These are phyloP conservation scores for Ensete ventricosum DNA, from an alignment of 176 grass and related monocot species.

Conservation along the genomic window DNA sequence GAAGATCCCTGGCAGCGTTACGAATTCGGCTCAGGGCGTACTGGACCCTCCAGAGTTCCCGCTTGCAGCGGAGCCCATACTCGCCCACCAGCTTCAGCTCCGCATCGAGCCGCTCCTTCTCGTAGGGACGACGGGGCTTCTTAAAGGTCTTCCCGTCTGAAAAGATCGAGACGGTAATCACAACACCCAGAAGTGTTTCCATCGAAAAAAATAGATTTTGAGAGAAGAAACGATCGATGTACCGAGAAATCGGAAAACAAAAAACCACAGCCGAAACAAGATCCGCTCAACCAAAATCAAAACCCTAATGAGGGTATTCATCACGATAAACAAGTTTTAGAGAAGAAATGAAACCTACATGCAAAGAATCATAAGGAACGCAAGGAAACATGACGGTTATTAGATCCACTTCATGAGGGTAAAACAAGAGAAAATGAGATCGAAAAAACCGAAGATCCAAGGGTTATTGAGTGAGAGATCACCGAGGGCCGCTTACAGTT, in stretches of 20 bases:
- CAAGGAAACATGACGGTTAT: too few species aligned
- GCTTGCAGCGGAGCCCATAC: slow-evolving; percentile 61
- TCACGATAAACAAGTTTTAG: too few species aligned
- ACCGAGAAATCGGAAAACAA: neutral
- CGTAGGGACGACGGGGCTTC: slow-evolving; percentile 55
- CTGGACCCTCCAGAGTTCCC: slow-evolving; percentile 68
- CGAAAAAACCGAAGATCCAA: neutral
- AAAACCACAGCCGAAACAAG: too few species aligned
- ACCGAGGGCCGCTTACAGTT: slow-evolving; percentile 33
- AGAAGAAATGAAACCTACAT: too few species aligned
- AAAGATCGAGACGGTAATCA: neutral
- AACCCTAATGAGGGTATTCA: neutral
- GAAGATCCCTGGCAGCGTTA: slow-evolving; percentile 60
- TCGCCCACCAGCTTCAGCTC: slow-evolving; percentile 65
- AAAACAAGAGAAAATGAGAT: neutral
- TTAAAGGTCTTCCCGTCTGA: slow-evolving; percentile 76
- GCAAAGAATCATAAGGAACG: too few species aligned
- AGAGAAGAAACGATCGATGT: neutral
- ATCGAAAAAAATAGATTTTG: neutral
- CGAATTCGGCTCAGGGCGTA: slow-evolving; percentile 50
- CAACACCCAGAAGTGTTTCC: neutral
- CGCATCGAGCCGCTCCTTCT: slow-evolving; percentile 74
- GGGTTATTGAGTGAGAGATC: neutral
- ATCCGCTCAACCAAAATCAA: neutral
- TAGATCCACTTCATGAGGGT: neutral